phyloP scores from a whole-genome alignment of 305 asterid genomes.

The Withania somnifera region DNA sequence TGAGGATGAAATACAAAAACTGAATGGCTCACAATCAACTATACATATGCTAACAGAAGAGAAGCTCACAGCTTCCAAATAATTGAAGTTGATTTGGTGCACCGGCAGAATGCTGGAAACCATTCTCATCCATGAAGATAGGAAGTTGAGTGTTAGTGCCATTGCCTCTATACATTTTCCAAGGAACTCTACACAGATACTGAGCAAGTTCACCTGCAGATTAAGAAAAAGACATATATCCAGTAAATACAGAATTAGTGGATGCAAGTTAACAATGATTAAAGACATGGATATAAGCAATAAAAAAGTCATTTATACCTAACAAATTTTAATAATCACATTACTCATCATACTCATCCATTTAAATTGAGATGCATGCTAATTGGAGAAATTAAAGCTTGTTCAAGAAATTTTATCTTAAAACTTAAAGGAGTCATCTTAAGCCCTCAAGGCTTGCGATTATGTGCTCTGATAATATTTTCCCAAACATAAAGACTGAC shows the following conservation, averaged over 20 bases:
- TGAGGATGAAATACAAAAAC: not conserved
- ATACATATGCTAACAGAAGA: not conserved
- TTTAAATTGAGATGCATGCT: not conserved
- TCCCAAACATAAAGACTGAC: not conserved
- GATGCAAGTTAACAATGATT: not conserved
- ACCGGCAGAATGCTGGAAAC: conserved; percentile 38
- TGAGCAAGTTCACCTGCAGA: not conserved
- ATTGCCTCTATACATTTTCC: conserved; percentile 55
- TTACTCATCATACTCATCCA: not conserved
- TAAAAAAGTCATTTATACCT: not conserved
- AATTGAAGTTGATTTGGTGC: conserved; percentile 56
- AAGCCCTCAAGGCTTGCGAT: not conserved
- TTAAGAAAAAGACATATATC: not conserved
- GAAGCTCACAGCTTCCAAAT: conserved; percentile 59
- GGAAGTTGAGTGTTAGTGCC: conserved; percentile 36
- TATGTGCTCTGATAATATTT: not conserved
- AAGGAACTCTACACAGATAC: not conserved
- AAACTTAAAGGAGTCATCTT: not conserved
- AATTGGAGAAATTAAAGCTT: not conserved
- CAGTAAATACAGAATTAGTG: not conserved
- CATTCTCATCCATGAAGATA: conserved; percentile 31
- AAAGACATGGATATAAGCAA: not conserved
- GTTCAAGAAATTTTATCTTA: not conserved
- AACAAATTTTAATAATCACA: not conserved
- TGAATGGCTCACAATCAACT: not conserved